Base-by-base conservation (phyloP, 495 filamentous ascomycete species). In the Xylaria scruposa region DNA sequence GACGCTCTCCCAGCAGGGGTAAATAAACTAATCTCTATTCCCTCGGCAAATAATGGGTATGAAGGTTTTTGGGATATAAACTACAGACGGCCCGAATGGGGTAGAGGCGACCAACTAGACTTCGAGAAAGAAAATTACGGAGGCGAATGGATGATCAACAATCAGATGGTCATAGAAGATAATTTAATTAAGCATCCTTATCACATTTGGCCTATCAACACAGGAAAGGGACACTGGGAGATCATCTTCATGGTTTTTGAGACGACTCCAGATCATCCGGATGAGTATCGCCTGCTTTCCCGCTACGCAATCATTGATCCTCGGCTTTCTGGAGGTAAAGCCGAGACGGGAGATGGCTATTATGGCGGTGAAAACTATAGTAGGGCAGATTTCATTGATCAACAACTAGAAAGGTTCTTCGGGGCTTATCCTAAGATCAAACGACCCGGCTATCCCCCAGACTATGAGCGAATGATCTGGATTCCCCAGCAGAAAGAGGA, bases 201-300 rank as follows among this genome's bases (percentile, higher is more conserved):
- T 12, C 38, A 63, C 7, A 29, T 63, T 17, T 42, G 36, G 38
- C 60, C 60, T 12, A 63, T 63, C 21, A 63, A 44, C 21, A 44
- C 21, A 1, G 38, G 38, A 12, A 42, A 13, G 13, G 38, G 21
- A 38, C 38, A 63, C 9, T 63, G 60, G 60, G 21, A 63, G 21
- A 21, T 63, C 4, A 63, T 63, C 15, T 63, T 63, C 38, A 63
- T 44, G 13, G 38, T 63, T 7, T 19, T 44, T 15, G 38, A 63
- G 38, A 29, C 4, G 4, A 26, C 58, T 21, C 24, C 53, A 26
- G 26, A 38, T 5, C 7, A 38, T 8, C 58, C 58, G 19, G 1
- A 0, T 2, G n/a, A 38, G 26, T 56, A 31, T 17, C 53, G 53
- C 24, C 24, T 1, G 4, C 12, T 31, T 6, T 17, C 3, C 26